Conservation (phyloP, 441 rosid species). For the Codiaeum variegatum region DNA sequence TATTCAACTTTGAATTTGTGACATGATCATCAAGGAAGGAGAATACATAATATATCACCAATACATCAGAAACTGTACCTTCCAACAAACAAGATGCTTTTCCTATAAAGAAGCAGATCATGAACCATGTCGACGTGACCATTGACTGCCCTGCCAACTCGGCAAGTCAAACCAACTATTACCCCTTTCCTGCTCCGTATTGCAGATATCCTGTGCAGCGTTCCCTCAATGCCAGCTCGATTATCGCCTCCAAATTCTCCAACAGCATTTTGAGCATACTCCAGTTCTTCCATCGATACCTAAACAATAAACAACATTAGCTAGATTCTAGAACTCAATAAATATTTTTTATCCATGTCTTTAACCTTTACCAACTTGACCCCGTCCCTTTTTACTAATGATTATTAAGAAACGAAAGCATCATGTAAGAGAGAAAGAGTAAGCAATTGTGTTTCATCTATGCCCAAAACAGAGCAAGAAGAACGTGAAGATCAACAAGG, state of each 20-base stretch:
- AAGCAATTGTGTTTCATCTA: background rate
- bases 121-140: conserved; percentile 62
- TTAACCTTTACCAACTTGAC: background rate
- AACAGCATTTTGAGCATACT: conserved; percentile 50
- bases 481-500: background rate
- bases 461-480: background rate
- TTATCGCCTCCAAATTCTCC: conserved; percentile 60
- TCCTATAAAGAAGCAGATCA: conserved; percentile 58
- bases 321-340: conserved; percentile 4
- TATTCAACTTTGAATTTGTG: background rate
- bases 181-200: conserved; percentile 55
- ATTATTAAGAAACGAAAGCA: background rate
- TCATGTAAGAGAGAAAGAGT: background rate
- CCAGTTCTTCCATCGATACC: conserved; percentile 61
- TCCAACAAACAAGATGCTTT: conserved; percentile 68
- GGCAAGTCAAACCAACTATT: conserved; percentile 58
- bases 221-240: conserved; percentile 67
- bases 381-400: background rate
- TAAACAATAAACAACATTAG: conserved; percentile 31
- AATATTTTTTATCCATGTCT: background rate
- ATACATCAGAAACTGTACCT: conserved; percentile 32
- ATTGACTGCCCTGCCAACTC: conserved; percentile 63
- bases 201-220: conserved; percentile 65
- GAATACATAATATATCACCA: background rate
- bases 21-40: background rate